A percentile compares a stretch with the other conserved stretches of the same genome.
Evolutionary conservation across 306 rosid species (phyloP).

Genomic region (Cucumis hystrix): DNA sequence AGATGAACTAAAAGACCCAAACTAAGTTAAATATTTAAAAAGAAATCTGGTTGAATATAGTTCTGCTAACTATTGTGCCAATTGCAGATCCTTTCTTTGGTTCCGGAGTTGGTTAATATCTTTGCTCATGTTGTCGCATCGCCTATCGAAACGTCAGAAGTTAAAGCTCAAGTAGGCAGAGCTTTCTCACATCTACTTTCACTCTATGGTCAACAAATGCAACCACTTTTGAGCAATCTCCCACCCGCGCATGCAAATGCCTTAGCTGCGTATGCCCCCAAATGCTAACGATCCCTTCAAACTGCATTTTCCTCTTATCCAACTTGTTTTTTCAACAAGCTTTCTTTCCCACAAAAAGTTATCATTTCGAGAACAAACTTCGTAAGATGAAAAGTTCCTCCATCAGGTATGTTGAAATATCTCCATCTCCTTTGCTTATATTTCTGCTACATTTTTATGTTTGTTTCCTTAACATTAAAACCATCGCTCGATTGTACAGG

Average conservation of each 20-base stretch:
- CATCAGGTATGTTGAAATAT: background rate
- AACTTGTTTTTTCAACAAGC: background rate
- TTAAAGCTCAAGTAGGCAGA: constrained; percentile 73
- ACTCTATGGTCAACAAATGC: constrained; percentile 86
- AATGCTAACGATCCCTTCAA: constrained; percentile 29
- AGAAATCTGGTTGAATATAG: background rate
- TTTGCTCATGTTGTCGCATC: constrained; percentile 89
- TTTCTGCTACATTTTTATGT: background rate
- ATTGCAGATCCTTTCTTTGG: constrained; percentile 67
- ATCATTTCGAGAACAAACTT: background rate
- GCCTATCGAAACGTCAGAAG: constrained; percentile 75
- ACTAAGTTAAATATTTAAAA: background rate
- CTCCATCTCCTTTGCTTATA: background rate
- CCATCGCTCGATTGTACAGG: background rate
- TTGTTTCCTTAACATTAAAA: background rate
- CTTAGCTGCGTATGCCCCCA: constrained; percentile 66
- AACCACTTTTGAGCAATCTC: constrained; percentile 71
- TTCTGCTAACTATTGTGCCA: constrained; percentile 10
- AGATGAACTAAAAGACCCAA: background rate
- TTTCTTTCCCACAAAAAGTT: background rate
- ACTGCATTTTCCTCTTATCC: constrained; percentile 2
- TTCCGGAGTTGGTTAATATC: constrained; percentile 84
- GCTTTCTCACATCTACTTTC: constrained; percentile 80
- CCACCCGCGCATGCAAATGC: constrained; percentile 80
- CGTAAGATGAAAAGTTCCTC: background rate